Conservation (phyloP, 805 yeast genomes). For the Candida chauliodis region DNA sequence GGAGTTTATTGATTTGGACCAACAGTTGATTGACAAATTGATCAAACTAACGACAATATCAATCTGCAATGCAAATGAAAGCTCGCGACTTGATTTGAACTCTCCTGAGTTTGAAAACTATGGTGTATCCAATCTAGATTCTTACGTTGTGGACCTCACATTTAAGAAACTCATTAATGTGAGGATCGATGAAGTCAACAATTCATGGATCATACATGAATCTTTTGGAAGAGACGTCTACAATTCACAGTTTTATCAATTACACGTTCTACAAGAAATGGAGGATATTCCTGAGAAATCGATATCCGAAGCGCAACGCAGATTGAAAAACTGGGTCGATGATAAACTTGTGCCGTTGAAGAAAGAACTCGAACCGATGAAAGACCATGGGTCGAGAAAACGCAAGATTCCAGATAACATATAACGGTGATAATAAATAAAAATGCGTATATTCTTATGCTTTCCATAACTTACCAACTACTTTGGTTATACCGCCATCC, state of each 20-base stretch:
- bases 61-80: slow-evolving; percentile 15
- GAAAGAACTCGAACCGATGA: not conserved
- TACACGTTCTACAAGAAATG: slow-evolving; percentile 20
- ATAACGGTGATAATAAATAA: slow-evolving; percentile 6
- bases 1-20: slow-evolving; percentile 14
- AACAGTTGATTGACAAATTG: slow-evolving; percentile 18
- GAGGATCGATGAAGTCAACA: slow-evolving; percentile 26
- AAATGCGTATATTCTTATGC: slow-evolving; percentile 20
- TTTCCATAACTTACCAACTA: slow-evolving; percentile 38
- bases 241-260: slow-evolving; percentile 17
- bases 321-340: slow-evolving; percentile 23
- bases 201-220: slow-evolving; percentile 15
- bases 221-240: slow-evolving; percentile 23
- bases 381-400: slow-evolving; percentile 5
- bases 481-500: slow-evolving; percentile 59
- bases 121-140: slow-evolving; percentile 14
- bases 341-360: slow-evolving; percentile 13
- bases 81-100: not conserved
- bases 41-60: slow-evolving; percentile 25
- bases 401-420: slow-evolving; percentile 8
- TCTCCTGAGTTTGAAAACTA: not conserved
- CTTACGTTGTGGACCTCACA: slow-evolving; percentile 21
- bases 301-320: slow-evolving; percentile 15
- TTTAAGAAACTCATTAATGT: slow-evolving; percentile 21
- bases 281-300: slow-evolving; percentile 20